Conservation (phyloP, 768 basidiomycete species). For the Strobilomyces confusus region DNA sequence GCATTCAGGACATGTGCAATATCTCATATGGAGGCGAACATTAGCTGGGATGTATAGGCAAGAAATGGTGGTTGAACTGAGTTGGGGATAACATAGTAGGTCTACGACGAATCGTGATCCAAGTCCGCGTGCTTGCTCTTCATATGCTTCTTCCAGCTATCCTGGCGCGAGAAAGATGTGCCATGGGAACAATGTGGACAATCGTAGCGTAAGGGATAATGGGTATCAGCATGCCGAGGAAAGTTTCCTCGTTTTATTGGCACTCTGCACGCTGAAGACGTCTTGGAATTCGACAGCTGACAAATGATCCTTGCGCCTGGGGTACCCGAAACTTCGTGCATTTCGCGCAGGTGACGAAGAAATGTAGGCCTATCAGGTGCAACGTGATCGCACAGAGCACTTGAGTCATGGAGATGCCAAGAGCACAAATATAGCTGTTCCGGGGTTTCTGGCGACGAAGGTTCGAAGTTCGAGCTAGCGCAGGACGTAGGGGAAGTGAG, state of each 20-base stretch:
- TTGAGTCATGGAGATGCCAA: constrained; percentile 8
- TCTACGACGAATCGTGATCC: not conserved
- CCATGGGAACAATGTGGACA: constrained; percentile 12
- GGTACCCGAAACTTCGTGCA: constrained; percentile 13
- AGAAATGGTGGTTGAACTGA: not conserved
- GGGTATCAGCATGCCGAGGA: constrained; percentile 17
- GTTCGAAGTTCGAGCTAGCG: not conserved
- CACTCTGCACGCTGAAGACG: not conserved
- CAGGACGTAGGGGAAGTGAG: not conserved
- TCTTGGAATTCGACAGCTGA: constrained; percentile 5
- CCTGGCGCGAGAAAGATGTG: constrained; percentile 21
- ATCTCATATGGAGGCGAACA: no score
- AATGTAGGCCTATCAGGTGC: constrained; percentile 3
- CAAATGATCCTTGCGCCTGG: not conserved
- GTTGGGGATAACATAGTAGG: not conserved
- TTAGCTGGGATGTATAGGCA: not conserved
- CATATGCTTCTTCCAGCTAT: constrained; percentile 17
- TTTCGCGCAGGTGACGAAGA: constrained; percentile 13
- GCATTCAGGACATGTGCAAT: no score
- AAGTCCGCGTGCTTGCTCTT: not conserved
- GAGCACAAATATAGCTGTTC: constrained; percentile 6
- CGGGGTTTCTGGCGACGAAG: not conserved
- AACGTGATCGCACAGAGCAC: not conserved
- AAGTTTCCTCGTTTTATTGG: constrained; percentile 10
- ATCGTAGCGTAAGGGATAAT: constrained; percentile 13